Evolutionary conservation across 179 eudicot genomes (phyloP).

Genomic region (Camellia oleifera): DNA sequence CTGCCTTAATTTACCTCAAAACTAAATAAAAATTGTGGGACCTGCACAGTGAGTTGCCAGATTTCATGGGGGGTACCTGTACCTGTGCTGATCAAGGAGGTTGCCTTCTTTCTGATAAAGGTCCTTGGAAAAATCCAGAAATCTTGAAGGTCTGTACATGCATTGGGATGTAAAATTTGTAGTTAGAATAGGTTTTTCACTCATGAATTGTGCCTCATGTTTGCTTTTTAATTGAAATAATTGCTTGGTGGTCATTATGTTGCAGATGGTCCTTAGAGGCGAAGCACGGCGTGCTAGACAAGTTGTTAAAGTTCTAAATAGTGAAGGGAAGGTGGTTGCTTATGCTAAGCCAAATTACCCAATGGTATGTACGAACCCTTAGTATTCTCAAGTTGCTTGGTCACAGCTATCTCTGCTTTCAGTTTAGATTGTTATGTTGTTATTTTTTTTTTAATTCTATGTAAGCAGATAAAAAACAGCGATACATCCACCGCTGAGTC

Average conservation of each 20-base stretch:
- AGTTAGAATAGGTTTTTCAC: background rate
- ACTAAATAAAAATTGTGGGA: background rate
- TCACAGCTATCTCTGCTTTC: background rate
- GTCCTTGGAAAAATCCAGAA: slow-evolving; percentile 91
- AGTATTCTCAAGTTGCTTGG: slow-evolving; percentile 7
- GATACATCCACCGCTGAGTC: slow-evolving; percentile 95
- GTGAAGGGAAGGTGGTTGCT: slow-evolving; percentile 91
- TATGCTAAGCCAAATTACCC: slow-evolving; percentile 82
- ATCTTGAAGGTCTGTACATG: slow-evolving; percentile 61
- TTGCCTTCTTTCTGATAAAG: slow-evolving; percentile 89
- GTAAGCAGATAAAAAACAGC: slow-evolving; percentile 74
- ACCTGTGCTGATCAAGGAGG: slow-evolving; percentile 85
- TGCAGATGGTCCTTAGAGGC: slow-evolving; percentile 84
- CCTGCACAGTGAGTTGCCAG: slow-evolving; percentile 76
- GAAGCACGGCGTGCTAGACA: slow-evolving; percentile 81
- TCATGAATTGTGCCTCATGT: background rate
- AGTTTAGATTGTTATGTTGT: slow-evolving; percentile 6
- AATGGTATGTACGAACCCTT: slow-evolving; percentile 56
- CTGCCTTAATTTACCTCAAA: background rate
- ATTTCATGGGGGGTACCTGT: slow-evolving; percentile 91
- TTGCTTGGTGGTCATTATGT: slow-evolving; percentile 11
- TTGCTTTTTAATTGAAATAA: slow-evolving; percentile 6
- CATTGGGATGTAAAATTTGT: slow-evolving; percentile 1
- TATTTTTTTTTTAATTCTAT: slow-evolving; percentile 13
- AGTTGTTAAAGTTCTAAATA: slow-evolving; percentile 81